These are phyloP conservation scores for Xylaria flabelliformis DNA, from an alignment of 495 filamentous ascomycete genomes.

Conservation along the genomic window DNA sequence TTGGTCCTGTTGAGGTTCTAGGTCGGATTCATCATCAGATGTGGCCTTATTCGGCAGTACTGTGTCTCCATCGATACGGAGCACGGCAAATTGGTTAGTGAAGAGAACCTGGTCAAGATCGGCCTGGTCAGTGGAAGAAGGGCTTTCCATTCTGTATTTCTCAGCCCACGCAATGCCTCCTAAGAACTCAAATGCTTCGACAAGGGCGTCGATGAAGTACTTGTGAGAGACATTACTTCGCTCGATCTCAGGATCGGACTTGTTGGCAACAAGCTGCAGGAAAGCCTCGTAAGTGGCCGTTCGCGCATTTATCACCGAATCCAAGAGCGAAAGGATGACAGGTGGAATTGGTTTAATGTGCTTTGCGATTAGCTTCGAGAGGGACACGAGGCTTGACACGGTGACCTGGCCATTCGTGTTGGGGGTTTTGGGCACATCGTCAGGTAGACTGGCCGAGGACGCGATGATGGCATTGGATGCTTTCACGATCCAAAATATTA, in stretches of 20 bases:
- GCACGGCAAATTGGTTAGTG: constrained; percentile 42
- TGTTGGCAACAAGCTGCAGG: constrained; percentile 39
- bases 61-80: constrained; percentile 33
- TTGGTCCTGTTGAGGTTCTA: constrained; percentile 18
- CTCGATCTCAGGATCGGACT: constrained; percentile 46
- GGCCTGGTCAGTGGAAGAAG: constrained; percentile 30
- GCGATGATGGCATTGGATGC: constrained; percentile 43
- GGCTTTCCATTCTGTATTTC: constrained; percentile 19
- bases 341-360: constrained; percentile 38
- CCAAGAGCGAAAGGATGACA: constrained; percentile 39
- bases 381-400: constrained; percentile 38
- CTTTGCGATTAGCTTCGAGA: constrained; percentile 46
- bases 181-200: constrained; percentile 43
- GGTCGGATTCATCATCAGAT: constrained; percentile 25
- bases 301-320: constrained; percentile 41
- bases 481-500: constrained; percentile 52
- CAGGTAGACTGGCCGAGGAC: constrained; percentile 21
- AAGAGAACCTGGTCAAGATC: constrained; percentile 40
- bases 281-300: constrained; percentile 32
- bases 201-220: constrained; percentile 49
- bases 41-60: constrained; percentile 29
- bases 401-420: constrained; percentile 42
- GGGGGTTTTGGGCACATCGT: constrained; percentile 16
- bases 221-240: constrained; percentile 49
- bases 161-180: constrained; percentile 39